Evolutionary conservation across 495 filamentous ascomycete genomes (phyloP).

Genomic region (Recurvomyces mirabilis): DNA sequence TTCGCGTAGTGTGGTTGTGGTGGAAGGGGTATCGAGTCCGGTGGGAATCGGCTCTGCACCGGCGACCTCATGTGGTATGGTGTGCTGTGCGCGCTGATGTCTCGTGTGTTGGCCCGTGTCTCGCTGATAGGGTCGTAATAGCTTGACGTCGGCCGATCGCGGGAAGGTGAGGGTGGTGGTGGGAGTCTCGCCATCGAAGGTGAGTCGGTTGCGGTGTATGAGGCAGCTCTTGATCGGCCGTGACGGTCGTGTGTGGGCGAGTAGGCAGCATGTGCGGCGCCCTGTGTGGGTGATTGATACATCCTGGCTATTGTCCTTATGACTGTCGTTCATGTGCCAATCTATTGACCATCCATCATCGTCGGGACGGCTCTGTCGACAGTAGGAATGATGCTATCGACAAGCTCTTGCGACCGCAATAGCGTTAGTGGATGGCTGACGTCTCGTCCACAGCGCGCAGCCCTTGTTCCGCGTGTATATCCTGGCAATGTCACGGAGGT

Average conservation of each 20-base stretch:
- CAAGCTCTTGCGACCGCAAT: too few relatives aligned
- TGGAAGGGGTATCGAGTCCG: background rate
- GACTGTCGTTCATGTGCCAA: too few relatives aligned
- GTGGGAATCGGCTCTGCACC: too few relatives aligned
- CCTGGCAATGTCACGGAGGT: too few relatives aligned
- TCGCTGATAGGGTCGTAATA: slow-evolving; percentile 39
- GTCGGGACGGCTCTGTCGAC: too few relatives aligned
- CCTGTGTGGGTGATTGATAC: background rate
- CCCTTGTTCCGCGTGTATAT: too few relatives aligned
- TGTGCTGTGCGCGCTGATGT: slow-evolving; percentile 22
- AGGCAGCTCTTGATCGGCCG: slow-evolving; percentile 7
- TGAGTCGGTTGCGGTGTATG: slow-evolving; percentile 22
- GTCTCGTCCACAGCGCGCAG: too few relatives aligned
- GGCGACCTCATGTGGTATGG: slow-evolving; percentile 28
- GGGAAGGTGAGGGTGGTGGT: slow-evolving; percentile 26
- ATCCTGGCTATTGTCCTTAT: too few relatives aligned
- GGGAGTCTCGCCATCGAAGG: slow-evolving; percentile 27
- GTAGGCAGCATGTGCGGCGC: background rate
- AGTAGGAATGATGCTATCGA: too few relatives aligned
- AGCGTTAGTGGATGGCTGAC: too few relatives aligned
- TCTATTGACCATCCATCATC: too few relatives aligned
- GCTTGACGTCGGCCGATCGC: slow-evolving; percentile 27
- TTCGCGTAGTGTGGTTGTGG: slow-evolving; percentile 10
- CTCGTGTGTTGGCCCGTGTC: slow-evolving; percentile 23
- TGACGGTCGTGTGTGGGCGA: background rate